Conservation (phyloP, 2,329 filamentous ascomycete species). For the Phialemoniopsis sp. region DNA sequence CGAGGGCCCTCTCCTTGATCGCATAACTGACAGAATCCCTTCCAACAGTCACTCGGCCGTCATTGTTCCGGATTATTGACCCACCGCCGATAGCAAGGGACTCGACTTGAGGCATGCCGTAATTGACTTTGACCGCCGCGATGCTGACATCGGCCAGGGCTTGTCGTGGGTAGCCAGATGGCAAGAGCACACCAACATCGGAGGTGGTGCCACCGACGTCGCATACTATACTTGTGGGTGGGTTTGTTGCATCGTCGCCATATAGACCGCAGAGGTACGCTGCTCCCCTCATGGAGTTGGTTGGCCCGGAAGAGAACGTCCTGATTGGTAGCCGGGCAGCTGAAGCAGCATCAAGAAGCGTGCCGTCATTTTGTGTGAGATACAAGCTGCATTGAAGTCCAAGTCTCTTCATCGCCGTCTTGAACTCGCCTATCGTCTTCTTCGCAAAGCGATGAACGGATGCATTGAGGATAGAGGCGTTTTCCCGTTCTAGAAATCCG, state of each 20-base stretch:
- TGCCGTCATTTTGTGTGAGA: constrained; percentile 62
- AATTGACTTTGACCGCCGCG: constrained; percentile 60
- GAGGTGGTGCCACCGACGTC: constrained; percentile 66
- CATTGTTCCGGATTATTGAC: constrained; percentile 40
- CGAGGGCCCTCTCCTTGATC: constrained; percentile 37
- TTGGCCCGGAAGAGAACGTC: constrained; percentile 60
- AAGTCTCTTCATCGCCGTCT: constrained; percentile 43
- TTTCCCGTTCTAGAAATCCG: constrained; percentile 58
- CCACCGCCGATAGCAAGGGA: constrained; percentile 58
- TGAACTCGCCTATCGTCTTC: constrained; percentile 52
- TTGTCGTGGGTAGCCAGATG: constrained; percentile 60
- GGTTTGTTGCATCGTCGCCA: constrained; percentile 14
- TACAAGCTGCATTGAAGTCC: constrained; percentile 50
- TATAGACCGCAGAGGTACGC: constrained; percentile 44
- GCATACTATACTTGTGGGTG: constrained; percentile 50
- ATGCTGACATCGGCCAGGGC: constrained; percentile 59
- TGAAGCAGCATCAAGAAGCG: constrained; percentile 46
- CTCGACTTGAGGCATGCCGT: constrained; percentile 52
- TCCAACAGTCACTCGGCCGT: constrained; percentile 35
- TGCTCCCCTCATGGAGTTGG: constrained; percentile 60
- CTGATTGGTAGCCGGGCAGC: constrained; percentile 54
- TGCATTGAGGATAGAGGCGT: constrained; percentile 63
- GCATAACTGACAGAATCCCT: constrained; percentile 30
- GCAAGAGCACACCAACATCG: constrained; percentile 56
- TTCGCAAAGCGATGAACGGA: constrained; percentile 55